Percentiles rank a stretch among this genome's conserved stretches.
These are phyloP conservation scores for Rhizopogon vinicolor DNA, from an alignment of 768 basidiomycete species.

Conservation along the genomic window DNA sequence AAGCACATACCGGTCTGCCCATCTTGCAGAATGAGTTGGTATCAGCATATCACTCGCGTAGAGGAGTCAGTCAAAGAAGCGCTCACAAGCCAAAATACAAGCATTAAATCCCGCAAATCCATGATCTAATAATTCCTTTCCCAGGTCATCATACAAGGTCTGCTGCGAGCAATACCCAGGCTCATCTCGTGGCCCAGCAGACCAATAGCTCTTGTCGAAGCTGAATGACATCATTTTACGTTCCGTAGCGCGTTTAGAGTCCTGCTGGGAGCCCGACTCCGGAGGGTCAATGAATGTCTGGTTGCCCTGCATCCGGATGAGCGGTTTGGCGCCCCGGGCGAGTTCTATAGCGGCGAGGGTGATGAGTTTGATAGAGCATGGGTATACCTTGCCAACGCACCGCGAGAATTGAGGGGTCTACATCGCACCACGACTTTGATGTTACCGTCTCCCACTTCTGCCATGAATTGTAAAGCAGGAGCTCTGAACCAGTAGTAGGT, in stretches of 20 bases:
- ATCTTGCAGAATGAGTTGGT: conserved; percentile 29
- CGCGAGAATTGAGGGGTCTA: conserved; percentile 92
- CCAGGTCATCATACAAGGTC: conserved; percentile 91
- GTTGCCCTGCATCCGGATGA: conserved; percentile 94
- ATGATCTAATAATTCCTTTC: conserved; percentile 91
- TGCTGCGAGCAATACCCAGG: conserved; percentile 91
- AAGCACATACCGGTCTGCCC: conserved; percentile 77
- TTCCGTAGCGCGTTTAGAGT: conserved; percentile 80
- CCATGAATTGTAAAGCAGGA: conserved; percentile 38
- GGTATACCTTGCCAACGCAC: conserved; percentile 39
- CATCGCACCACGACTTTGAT: conserved; percentile 95
- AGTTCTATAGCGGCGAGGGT: conserved; percentile 53
- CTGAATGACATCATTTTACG: conserved; percentile 87
- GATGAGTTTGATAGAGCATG: neutral
- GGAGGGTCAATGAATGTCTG: conserved; percentile 92
- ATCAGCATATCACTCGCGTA: neutral
- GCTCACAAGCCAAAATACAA: conserved; percentile 97
- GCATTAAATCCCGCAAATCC: conserved; percentile 96
- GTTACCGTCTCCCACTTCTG: conserved; percentile 79
- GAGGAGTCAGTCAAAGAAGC: conserved; percentile 4
- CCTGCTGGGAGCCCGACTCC: conserved; percentile 62
- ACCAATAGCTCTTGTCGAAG: conserved; percentile 99
- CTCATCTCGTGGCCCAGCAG: conserved; percentile 85
- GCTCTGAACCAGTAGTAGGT: conserved; percentile 7
- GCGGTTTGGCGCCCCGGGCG: conserved; percentile 86